These are phyloP conservation scores for Cytospora piceicola DNA, from an alignment of 2,329 filamentous ascomycete species.

Conservation along the genomic window DNA sequence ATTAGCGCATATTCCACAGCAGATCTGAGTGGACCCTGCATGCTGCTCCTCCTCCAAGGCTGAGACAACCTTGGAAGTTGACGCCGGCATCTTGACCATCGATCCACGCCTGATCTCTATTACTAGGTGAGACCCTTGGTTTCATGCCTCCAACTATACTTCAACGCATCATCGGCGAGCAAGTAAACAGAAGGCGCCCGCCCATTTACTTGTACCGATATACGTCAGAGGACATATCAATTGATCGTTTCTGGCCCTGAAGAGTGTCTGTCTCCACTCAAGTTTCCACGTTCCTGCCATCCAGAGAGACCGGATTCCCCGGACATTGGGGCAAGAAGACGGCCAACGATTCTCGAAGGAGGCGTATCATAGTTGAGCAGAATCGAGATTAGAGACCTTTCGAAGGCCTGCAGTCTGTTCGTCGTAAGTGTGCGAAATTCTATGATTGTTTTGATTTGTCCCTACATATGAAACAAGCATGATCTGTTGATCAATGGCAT, in stretches of 20 bases:
- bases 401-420: neutral
- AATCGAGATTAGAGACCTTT: neutral
- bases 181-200: neutral
- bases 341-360: neutral
- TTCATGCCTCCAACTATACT: neutral
- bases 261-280: neutral
- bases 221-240: neutral
- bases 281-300: neutral
- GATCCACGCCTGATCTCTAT: neutral
- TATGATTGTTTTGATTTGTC: neutral
- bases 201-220: neutral
- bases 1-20: neutral
- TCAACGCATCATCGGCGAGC: neutral
- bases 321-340: neutral
- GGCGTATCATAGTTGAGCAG: neutral
- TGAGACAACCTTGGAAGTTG: neutral
- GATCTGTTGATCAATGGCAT: neutral
- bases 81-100: neutral
- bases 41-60: neutral
- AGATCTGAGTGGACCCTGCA: slow-evolving; percentile 2
- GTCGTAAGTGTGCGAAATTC: neutral
- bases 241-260: neutral
- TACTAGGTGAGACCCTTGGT: neutral
- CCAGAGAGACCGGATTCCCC: neutral
- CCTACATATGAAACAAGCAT: neutral